phyloP scores from a whole-genome alignment of 2,329 filamentous ascomycete species.

The Colletotrichum navitas region DNA sequence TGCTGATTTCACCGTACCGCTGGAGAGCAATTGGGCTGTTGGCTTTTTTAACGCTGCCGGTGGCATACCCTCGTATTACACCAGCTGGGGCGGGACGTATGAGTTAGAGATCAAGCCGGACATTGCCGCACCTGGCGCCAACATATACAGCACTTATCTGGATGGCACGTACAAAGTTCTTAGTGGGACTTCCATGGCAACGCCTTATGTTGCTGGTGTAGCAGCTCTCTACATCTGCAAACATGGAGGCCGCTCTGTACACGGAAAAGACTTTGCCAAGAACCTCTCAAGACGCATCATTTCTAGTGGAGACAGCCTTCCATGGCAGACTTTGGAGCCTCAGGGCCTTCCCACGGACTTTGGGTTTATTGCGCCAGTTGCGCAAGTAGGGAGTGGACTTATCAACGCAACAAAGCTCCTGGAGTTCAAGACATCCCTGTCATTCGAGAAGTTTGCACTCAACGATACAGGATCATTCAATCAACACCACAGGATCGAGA shows the following conservation, averaged over 20 bases:
- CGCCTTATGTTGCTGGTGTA: slow-evolving; percentile 59
- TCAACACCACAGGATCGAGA: slow-evolving; percentile 43
- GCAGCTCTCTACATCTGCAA: slow-evolving; percentile 55
- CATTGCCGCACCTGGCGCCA: slow-evolving; percentile 57
- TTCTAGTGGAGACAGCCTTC: slow-evolving; percentile 49
- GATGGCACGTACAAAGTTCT: slow-evolving; percentile 53
- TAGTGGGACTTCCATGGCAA: slow-evolving; percentile 63
- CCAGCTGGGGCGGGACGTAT: slow-evolving; percentile 58
- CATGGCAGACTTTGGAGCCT: slow-evolving; percentile 45
- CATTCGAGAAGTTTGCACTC: slow-evolving; percentile 56
- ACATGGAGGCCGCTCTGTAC: slow-evolving; percentile 49
- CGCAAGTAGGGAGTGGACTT: slow-evolving; percentile 56
- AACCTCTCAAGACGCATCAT: slow-evolving; percentile 50
- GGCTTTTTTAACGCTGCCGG: slow-evolving; percentile 46
- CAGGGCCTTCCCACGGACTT: slow-evolving; percentile 45
- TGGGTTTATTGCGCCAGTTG: slow-evolving; percentile 49
- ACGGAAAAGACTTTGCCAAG: slow-evolving; percentile 50
- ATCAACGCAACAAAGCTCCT: slow-evolving; percentile 58
- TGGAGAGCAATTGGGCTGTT: slow-evolving; percentile 36
- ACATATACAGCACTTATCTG: slow-evolving; percentile 61
- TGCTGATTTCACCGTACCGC: slow-evolving; percentile 32
- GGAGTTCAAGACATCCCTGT: slow-evolving; percentile 52
- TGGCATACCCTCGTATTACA: slow-evolving; percentile 55
- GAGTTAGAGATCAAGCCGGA: slow-evolving; percentile 60
- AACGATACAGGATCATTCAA: slow-evolving; percentile 59